Conservation (phyloP, 192 early-diverging fungal species). For the Coemansia sp. region DNA sequence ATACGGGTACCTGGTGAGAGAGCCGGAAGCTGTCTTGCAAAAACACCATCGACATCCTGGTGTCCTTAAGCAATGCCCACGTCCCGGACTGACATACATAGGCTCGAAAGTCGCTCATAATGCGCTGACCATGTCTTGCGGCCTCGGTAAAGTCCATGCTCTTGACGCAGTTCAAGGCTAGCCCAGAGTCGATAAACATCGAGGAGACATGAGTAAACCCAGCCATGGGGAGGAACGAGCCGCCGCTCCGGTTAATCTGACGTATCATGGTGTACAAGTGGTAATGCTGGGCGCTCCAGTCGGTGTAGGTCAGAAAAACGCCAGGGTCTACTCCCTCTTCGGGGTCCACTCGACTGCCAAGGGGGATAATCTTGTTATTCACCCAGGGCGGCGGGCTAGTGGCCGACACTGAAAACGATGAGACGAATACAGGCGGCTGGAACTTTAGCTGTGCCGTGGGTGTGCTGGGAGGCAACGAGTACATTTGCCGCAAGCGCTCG, state of each 20-base stretch:
- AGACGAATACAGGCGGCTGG: conserved; percentile 30
- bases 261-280: conserved; percentile 27
- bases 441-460: neutral
- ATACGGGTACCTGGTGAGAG: conserved; percentile 28
- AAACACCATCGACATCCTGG: conserved; percentile 40
- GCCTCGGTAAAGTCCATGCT: conserved; percentile 46
- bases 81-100: conserved; percentile 42
- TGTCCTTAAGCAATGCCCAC: conserved; percentile 46
- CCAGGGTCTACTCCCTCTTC: conserved; percentile 41
- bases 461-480: conserved; percentile 12
- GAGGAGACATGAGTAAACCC: conserved; percentile 41
- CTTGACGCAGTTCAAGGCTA: conserved; percentile 37
- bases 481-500: conserved; percentile 39
- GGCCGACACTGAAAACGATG: conserved; percentile 9
- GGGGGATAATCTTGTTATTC: conserved; percentile 13
- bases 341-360: conserved; percentile 23
- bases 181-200: conserved; percentile 45
- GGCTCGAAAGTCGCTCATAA: conserved; percentile 46
- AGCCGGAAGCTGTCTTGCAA: conserved; percentile 40
- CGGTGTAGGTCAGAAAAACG: conserved; percentile 23
- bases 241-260: conserved; percentile 22
- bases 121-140: conserved; percentile 29
- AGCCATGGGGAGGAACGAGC: conserved; percentile 16
- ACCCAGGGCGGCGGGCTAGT: conserved; percentile 12
- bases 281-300: conserved; percentile 42